Evolutionary conservation across 306 rosid genomes (phyloP).

Genomic region (Ormosia emarginata): DNA sequence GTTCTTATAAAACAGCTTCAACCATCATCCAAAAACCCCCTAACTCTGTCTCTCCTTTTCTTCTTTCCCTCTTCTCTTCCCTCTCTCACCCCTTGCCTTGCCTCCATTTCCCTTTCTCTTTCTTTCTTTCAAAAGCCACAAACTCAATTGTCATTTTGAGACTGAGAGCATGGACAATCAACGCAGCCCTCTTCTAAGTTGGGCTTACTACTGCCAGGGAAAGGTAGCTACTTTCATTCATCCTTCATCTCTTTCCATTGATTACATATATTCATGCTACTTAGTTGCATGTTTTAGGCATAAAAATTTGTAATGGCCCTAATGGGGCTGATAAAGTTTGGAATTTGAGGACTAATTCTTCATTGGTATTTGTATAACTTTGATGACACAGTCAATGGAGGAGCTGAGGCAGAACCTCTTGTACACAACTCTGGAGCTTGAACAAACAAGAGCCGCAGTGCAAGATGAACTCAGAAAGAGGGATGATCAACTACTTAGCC

Average conservation of each 20-base stretch:
- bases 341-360: conserved; percentile 24
- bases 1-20: conserved; percentile 38
- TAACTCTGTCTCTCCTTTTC: neutral
- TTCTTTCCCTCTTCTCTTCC: neutral
- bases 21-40: conserved; percentile 38
- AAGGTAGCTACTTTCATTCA: conserved; percentile 41
- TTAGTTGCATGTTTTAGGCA: neutral
- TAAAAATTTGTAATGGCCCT: neutral
- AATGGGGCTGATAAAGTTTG: neutral
- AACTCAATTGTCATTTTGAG: neutral
- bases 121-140: neutral
- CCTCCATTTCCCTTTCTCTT: neutral
- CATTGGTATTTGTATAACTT: neutral
- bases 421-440: conserved; percentile 72
- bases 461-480: conserved; percentile 80
- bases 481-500: conserved; percentile 63
- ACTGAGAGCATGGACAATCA: conserved; percentile 64
- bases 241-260: neutral
- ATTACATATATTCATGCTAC: neutral
- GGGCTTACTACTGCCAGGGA: conserved; percentile 70
- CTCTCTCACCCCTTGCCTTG: neutral
- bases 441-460: conserved; percentile 63
- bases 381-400: conserved; percentile 60
- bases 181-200: conserved; percentile 53
- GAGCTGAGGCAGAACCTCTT: conserved; percentile 70